phyloP scores from a whole-genome alignment of 139 green algal species.

The Volvox africanus region DNA sequence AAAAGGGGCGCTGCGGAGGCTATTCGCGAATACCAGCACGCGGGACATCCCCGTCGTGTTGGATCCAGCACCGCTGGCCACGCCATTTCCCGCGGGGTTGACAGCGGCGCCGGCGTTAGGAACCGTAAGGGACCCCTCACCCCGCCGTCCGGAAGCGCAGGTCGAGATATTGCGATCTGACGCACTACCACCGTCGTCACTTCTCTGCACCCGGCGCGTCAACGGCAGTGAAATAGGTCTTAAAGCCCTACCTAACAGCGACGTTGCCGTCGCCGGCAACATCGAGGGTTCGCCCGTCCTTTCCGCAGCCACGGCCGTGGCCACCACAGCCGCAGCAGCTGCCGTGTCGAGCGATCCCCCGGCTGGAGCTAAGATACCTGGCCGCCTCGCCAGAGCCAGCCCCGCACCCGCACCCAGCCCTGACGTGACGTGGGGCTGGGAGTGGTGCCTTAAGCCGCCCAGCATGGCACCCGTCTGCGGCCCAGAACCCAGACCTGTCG shows the following conservation, averaged over 20 bases:
- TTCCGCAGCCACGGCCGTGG: background rate
- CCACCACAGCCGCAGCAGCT: background rate
- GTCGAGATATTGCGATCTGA: background rate
- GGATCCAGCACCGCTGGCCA: no score
- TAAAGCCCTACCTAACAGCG: background rate
- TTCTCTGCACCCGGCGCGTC: background rate
- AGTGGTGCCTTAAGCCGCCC: background rate
- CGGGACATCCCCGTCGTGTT: background rate
- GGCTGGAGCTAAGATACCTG: background rate
- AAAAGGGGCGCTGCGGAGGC: constrained; percentile 11
- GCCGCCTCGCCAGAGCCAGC: no score
- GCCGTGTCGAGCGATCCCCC: background rate
- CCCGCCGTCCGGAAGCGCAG: background rate
- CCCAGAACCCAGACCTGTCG: background rate
- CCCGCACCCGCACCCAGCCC: background rate
- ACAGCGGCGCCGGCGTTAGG: background rate
- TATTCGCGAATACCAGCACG: constrained; percentile 14
- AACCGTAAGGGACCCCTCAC: background rate
- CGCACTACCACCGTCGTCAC: background rate
- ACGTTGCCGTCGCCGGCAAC: background rate
- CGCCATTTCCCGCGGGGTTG: background rate
- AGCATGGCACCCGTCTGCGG: background rate
- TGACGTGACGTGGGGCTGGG: no score
- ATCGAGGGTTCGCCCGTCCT: background rate
- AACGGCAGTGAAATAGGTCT: background rate